These are phyloP conservation scores for Claviceps sp. DNA, from an alignment of 2,329 filamentous ascomycete species.

Conservation along the genomic window DNA sequence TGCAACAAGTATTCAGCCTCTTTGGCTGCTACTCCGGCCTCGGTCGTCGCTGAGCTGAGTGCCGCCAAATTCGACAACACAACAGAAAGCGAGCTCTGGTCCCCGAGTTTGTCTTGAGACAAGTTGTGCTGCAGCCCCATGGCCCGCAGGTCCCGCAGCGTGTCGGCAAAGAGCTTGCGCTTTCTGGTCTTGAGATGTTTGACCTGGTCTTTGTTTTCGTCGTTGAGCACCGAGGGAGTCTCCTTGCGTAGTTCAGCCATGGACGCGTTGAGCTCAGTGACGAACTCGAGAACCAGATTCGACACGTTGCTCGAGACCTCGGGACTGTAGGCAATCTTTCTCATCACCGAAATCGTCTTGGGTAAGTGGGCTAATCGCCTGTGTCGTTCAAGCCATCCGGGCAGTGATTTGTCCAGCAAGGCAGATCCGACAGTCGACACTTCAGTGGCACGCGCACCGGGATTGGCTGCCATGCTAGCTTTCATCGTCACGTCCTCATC, in stretches of 20 bases:
- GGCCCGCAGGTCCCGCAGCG: constrained; percentile 63
- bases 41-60: constrained; percentile 20
- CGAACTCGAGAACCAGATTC: constrained; percentile 50
- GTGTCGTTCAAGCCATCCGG: constrained; percentile 32
- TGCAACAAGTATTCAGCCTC: constrained; percentile 62
- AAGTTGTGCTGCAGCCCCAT: constrained; percentile 88
- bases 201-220: constrained; percentile 72
- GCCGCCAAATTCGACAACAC: constrained; percentile 49
- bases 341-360: constrained; percentile 64
- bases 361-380: constrained; percentile 57
- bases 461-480: constrained; percentile 1
- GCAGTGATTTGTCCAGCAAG: constrained; percentile 15
- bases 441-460: not conserved
- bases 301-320: constrained; percentile 41
- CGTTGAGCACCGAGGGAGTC: constrained; percentile 67
- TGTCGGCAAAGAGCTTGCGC: constrained; percentile 79
- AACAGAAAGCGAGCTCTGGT: constrained; percentile 57
- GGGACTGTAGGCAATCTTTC: constrained; percentile 41
- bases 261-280: constrained; percentile 52
- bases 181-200: constrained; percentile 88
- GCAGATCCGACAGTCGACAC: constrained; percentile 9
- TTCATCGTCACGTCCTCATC: constrained; percentile 26
- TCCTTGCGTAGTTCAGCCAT: constrained; percentile 67
- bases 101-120: constrained; percentile 55
- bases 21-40: constrained; percentile 9